Conservation (phyloP, 2,329 filamentous ascomycete species). For the Sclerotinia sclerotiorum region DNA sequence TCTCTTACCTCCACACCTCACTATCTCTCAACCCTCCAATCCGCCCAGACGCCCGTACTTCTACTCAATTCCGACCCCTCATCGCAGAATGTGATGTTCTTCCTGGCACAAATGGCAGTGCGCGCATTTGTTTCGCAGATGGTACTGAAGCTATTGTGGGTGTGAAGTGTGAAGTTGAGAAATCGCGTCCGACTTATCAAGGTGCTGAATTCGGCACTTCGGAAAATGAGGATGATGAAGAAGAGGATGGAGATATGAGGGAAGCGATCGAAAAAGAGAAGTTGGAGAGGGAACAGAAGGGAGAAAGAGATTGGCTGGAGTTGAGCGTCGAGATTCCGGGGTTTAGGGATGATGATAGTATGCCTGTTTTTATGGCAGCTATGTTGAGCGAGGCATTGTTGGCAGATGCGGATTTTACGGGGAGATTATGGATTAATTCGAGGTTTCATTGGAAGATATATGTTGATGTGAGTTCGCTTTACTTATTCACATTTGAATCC, state of each 20-base stretch:
- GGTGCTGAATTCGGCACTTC: slow-evolving; percentile 33
- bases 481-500: not conserved
- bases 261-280: slow-evolving; percentile 37
- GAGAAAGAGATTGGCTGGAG: slow-evolving; percentile 75
- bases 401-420: slow-evolving; percentile 66
- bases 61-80: slow-evolving; percentile 86
- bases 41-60: slow-evolving; percentile 79
- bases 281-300: slow-evolving; percentile 44
- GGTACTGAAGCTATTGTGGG: slow-evolving; percentile 95
- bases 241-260: slow-evolving; percentile 46
- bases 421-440: slow-evolving; percentile 79
- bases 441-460: slow-evolving; percentile 97
- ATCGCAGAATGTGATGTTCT: slow-evolving; percentile 88
- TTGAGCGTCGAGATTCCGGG: slow-evolving; percentile 90
- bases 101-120: slow-evolving; percentile 86
- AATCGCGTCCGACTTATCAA: slow-evolving; percentile 48
- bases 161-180: slow-evolving; percentile 91
- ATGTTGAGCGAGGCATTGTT: slow-evolving; percentile 88
- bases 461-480: slow-evolving; percentile 65
- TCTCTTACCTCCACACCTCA: slow-evolving; percentile 89
- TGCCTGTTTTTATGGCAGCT: slow-evolving; percentile 81
- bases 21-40: slow-evolving; percentile 80
- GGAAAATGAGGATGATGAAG: slow-evolving; percentile 39
- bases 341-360: slow-evolving; percentile 83
- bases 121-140: slow-evolving; percentile 89